Base-by-base conservation (phyloP, 2,329 filamentous ascomycete genomes). In the Thelonectria olida region DNA sequence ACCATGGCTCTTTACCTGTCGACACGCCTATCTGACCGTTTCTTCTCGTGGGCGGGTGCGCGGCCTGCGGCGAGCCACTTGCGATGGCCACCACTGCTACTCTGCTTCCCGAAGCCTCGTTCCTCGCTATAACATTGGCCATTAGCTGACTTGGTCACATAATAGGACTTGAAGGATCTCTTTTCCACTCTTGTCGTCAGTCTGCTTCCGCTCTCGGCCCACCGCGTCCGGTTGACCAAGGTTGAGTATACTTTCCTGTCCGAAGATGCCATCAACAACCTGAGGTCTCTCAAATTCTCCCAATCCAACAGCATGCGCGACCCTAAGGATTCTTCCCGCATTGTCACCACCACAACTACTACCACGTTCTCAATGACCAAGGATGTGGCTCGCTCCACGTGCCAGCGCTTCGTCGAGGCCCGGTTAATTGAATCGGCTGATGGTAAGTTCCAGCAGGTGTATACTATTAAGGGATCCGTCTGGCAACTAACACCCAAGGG, bases 311-410 rank as follows among this genome's bases (percentile, higher is more conserved):
- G 96, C 65, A 98, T 98, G 94, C 96, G 96, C 2, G 96, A 98
- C 73, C 96, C 96, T 25, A 97, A 97, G 79, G 95, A 98, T 72
- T 92, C 94, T 1, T 94, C 93, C 17, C 88, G 96, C 66, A 97
- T 98, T 70, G 96, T 99, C 42, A 98, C 96, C 1, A 99, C 96
- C 0, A 99, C 96, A 0, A 99, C 96, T 0, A 98, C 96, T 0
- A 99, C 96, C 0, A 99, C 96, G 1, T 98, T 98, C 76, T 98
- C 95, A 61, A 99, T 99, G 96, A 95, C 95, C 47, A 96, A 95
- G 79, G 95, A 98, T 75, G 98, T 99, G 96, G 96, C 96, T 42
- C 88, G 94, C 58, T 96, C 93, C 7, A 96, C 98, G 64, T 98
- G 95, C 77, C 92, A 96, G 76, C 90, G 94, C 34, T 98, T 98